phyloP scores from a whole-genome alignment of 83 land plant species.

The Thuja plicata region DNA sequence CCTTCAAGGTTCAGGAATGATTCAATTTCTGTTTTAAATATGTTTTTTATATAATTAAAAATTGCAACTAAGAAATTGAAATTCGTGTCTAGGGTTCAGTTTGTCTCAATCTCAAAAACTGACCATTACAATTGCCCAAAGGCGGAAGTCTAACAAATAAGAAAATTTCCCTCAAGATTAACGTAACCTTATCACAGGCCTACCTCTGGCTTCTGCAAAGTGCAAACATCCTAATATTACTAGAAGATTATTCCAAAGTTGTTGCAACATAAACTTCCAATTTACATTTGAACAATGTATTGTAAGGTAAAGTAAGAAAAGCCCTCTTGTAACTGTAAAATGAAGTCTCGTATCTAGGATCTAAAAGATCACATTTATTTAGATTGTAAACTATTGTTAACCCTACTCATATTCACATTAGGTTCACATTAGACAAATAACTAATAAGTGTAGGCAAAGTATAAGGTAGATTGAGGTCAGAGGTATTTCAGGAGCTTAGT shows the following conservation, averaged over 20 bases:
- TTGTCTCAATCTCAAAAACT: not conserved
- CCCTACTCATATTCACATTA: not conserved
- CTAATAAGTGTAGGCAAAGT: not conserved
- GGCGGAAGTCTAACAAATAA: not conserved
- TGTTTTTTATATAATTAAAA: no score
- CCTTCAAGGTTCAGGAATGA: no score
- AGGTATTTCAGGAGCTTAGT: not conserved
- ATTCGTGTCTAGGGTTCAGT: not conserved
- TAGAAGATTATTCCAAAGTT: not conserved
- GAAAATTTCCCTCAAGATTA: not conserved
- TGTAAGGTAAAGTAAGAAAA: not conserved
- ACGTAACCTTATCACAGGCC: not conserved
- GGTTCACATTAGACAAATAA: not conserved
- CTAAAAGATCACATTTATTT: not conserved
- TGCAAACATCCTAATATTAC: not conserved
- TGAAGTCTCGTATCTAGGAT: not conserved
- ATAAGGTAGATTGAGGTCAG: not conserved
- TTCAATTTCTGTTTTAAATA: no score
- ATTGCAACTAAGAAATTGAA: not conserved
- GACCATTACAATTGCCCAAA: not conserved
- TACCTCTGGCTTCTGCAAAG: not conserved
- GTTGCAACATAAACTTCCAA: not conserved
- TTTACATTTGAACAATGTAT: not conserved
- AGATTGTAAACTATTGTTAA: not conserved
- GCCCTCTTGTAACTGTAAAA: not conserved